Evolutionary conservation across 495 filamentous ascomycete species (phyloP).

Genomic region (Cercophora sp.): DNA sequence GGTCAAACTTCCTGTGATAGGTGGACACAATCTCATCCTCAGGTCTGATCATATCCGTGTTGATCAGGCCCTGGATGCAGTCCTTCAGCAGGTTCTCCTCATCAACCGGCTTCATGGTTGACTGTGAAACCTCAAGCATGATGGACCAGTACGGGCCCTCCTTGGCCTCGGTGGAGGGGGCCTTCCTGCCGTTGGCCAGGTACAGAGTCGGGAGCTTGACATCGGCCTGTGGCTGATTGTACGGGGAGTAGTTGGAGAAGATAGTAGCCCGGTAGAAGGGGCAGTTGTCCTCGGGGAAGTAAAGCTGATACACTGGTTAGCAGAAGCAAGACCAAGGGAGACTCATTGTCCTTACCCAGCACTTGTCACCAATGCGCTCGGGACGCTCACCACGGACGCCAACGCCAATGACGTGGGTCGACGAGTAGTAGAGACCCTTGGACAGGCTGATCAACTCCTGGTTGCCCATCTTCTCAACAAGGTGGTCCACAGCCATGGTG

Average conservation of each 20-base stretch:
- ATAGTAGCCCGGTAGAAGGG: conserved; percentile 99
- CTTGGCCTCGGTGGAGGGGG: conserved; percentile 61
- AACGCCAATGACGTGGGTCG: conserved; percentile 95
- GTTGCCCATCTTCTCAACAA: conserved; percentile 84
- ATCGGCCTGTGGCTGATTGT: conserved; percentile 85
- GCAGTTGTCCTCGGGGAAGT: conserved; percentile 99
- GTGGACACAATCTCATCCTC: conserved; percentile 95
- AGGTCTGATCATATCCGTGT: conserved; percentile 90
- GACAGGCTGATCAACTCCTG: conserved; percentile 73
- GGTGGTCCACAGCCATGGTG: conserved; percentile 93
- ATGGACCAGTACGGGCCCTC: conserved; percentile 98
- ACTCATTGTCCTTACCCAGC: conserved; percentile 71
- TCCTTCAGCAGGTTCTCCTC: conserved; percentile 75
- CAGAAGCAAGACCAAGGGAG: no score
- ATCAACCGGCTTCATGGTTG: conserved; percentile 90
- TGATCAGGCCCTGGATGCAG: conserved; percentile 93
- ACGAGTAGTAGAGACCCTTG: conserved; percentile 94
- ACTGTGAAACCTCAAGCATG: conserved; percentile 98
- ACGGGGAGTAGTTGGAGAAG: conserved; percentile 99
- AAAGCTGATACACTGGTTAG: conserved; percentile 58
- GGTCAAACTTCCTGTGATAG: conserved; percentile 98
- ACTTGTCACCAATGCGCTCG: conserved; percentile 98
- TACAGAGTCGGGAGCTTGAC: conserved; percentile 84
- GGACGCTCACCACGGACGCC: conserved; percentile 88
- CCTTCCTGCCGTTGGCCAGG: conserved; percentile 78